phyloP scores from a whole-genome alignment of 2,329 filamentous ascomycete species.

The Atkinsonella hypoxylon region DNA sequence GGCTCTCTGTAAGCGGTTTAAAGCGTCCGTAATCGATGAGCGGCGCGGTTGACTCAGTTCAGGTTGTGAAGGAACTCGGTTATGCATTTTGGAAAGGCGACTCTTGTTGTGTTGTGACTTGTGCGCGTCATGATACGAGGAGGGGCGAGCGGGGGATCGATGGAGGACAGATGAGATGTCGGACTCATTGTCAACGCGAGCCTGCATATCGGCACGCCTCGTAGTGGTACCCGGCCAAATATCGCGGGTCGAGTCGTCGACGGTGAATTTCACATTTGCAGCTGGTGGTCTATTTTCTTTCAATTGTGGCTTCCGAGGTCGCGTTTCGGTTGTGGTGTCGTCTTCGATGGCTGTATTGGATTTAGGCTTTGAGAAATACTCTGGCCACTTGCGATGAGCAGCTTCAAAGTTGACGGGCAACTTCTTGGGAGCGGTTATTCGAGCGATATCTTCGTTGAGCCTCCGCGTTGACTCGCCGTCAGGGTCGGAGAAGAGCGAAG shows the following conservation, averaged over 20 bases:
- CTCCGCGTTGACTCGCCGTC: slow-evolving; percentile 42
- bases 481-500: slow-evolving; percentile 39
- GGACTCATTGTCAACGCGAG: slow-evolving; percentile 40
- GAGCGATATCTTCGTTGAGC: slow-evolving; percentile 36
- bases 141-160: slow-evolving; percentile 23
- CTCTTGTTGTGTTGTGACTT: slow-evolving; percentile 23
- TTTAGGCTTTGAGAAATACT: slow-evolving; percentile 34
- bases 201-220: slow-evolving; percentile 38
- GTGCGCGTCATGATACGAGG: slow-evolving; percentile 14
- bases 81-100: slow-evolving; percentile 25
- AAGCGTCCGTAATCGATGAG: slow-evolving; percentile 21
- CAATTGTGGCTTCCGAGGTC: slow-evolving; percentile 22
- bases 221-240: slow-evolving; percentile 27
- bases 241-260: slow-evolving; percentile 30
- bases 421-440: slow-evolving; percentile 28
- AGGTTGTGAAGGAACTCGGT: slow-evolving; percentile 18
- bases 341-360: slow-evolving; percentile 14
- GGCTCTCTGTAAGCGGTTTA: slow-evolving; percentile 24
- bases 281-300: slow-evolving; percentile 36
- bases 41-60: slow-evolving; percentile 14
- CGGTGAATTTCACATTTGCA: slow-evolving; percentile 18
- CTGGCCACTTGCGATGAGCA: slow-evolving; percentile 39
- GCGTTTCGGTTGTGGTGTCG: slow-evolving; percentile 23
- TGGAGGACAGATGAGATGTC: slow-evolving; percentile 34
- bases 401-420: slow-evolving; percentile 32